Evolutionary conservation across 2,329 filamentous ascomycete species (phyloP).

Genomic region (Monosporascus sp.): DNA sequence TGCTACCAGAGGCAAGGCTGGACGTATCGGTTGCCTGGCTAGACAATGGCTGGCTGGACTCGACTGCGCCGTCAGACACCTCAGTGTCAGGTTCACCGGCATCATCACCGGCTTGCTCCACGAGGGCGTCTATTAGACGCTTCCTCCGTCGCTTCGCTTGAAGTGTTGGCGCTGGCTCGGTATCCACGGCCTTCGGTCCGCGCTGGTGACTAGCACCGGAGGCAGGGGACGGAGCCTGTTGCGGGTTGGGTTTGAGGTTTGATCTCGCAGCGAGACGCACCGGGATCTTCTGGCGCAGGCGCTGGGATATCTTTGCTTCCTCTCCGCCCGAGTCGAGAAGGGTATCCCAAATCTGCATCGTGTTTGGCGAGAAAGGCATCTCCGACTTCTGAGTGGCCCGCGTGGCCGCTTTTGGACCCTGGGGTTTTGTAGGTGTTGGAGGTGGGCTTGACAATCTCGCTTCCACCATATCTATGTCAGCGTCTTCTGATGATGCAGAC

Average conservation of each 20-base stretch:
- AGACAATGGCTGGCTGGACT: conserved; percentile 11
- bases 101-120: conserved; percentile 21
- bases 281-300: conserved; percentile 21
- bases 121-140: conserved; percentile 25
- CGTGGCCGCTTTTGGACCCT: background rate
- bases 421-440: conserved; percentile 20
- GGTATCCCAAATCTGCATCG: conserved; percentile 8
- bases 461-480: conserved; percentile 15
- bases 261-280: conserved; percentile 20
- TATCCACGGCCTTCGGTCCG: conserved; percentile 5
- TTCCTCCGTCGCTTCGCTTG: conserved; percentile 19
- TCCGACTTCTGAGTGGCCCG: conserved; percentile 1
- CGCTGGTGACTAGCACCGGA: background rate
- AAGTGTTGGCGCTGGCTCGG: conserved; percentile 2
- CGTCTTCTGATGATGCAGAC: conserved; percentile 13
- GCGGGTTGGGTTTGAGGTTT: conserved; percentile 7
- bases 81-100: conserved; percentile 11
- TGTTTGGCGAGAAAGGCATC: conserved; percentile 8
- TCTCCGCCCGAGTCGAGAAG: conserved; percentile 3
- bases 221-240: conserved; percentile 1
- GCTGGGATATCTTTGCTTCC: conserved; percentile 3
- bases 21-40: conserved; percentile 16
- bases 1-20: conserved; percentile 14
- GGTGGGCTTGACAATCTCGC: conserved; percentile 25
- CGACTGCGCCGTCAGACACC: conserved; percentile 8